phyloP scores from a whole-genome alignment of 345 rosid genomes.

The Firmiana major region DNA sequence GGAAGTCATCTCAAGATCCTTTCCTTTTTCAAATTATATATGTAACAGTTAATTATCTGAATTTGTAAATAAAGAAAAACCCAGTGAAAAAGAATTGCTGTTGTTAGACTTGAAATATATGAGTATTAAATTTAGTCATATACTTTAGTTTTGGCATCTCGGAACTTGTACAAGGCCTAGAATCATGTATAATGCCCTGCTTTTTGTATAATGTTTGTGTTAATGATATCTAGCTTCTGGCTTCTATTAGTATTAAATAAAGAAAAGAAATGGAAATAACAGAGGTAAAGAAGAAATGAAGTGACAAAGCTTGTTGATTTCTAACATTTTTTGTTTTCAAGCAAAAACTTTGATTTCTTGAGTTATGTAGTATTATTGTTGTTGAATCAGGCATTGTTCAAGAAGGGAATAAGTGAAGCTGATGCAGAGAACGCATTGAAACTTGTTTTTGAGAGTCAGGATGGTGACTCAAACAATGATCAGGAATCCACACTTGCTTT shows the following conservation, averaged over 20 bases:
- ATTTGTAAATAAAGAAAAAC: background rate
- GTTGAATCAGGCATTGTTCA: slow-evolving; percentile 55
- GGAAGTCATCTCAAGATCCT: background rate
- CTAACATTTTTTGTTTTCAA: background rate
- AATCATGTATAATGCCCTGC: background rate
- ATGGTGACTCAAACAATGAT: slow-evolving; percentile 31
- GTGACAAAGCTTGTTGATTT: background rate
- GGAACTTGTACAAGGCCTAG: background rate
- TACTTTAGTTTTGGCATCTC: background rate
- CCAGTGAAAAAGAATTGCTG: background rate
- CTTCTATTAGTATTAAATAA: background rate
- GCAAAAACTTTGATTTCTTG: background rate
- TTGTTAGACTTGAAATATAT: background rate
- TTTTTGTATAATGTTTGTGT: background rate
- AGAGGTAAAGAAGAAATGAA: background rate
- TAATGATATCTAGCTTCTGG: background rate
- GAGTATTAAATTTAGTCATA: background rate
- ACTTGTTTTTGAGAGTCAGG: slow-evolving; percentile 49
- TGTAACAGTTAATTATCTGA: no score
- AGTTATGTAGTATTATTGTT: slow-evolving; percentile 6
- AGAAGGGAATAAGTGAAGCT: slow-evolving; percentile 51
- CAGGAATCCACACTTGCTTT: slow-evolving; percentile 44
- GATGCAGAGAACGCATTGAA: slow-evolving; percentile 70
- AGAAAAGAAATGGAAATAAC: slow-evolving; percentile 3
- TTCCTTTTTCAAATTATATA: background rate